These are phyloP conservation scores for Penicillium sp. DNA, from an alignment of 2,329 filamentous ascomycete species.

Conservation along the genomic window DNA sequence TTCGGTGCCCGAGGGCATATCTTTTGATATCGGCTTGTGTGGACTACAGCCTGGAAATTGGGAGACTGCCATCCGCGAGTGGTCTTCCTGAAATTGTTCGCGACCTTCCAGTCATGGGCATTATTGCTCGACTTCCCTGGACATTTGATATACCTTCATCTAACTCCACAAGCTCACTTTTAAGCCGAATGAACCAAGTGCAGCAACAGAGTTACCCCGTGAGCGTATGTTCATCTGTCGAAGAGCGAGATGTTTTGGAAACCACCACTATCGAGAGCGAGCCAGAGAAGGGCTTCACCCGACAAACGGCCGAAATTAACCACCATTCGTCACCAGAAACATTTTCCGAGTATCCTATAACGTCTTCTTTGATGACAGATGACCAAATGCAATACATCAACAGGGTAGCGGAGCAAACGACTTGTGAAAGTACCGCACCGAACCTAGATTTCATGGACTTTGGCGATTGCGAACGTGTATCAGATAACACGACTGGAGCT, in stretches of 20 bases:
- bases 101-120: conserved; percentile 16
- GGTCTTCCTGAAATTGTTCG: conserved; percentile 23
- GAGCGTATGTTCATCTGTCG: background rate
- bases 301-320: background rate
- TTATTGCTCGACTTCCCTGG: conserved; percentile 22
- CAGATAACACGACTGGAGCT: background rate
- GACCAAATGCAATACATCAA: background rate
- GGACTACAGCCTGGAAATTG: conserved; percentile 24
- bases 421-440: background rate
- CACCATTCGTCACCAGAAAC: background rate
- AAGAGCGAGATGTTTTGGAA: background rate
- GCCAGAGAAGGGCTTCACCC: background rate
- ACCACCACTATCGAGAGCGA: background rate
- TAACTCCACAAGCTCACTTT: background rate
- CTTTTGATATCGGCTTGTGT: conserved; percentile 27
- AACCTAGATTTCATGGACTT: background rate
- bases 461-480: background rate
- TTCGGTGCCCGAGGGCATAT: conserved; percentile 25
- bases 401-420: background rate
- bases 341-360: background rate
- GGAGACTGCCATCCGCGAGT: conserved; percentile 21
- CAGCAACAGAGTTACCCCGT: background rate
- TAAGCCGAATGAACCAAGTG: background rate
- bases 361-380: background rate
- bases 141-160: conserved; percentile 3